Evolutionary conservation across 2,329 filamentous ascomycete genomes (phyloP), one percentile per base, ranked within the genome.

Genomic region (Claviceps lovelessii): DNA sequence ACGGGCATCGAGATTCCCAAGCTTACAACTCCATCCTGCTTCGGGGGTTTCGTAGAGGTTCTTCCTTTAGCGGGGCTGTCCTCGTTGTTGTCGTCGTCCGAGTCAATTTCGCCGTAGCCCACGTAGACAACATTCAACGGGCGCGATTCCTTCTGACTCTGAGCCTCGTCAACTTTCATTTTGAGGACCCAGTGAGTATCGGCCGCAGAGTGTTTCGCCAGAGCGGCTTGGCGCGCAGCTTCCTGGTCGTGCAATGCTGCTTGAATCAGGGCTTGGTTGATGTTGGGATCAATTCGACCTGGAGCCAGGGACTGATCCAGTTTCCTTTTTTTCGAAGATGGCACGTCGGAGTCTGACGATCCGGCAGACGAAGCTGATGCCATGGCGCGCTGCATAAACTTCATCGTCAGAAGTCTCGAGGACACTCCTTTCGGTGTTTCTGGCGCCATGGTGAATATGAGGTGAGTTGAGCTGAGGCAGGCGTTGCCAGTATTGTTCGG

Each of bases 321-420:
- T 63, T 84, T 86, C 59, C 81, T 78, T 60, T 83, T 82, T 68
- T 90, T 90, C 15, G 78, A 71, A 56, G 68, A 76, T 63, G 67
- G 79, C 19, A 76, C 73, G 23, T 79, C 76, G 51, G 71, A 70
- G 62, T 73, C 65, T 59, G 78, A 67, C 57, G 72, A 73, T 19
- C 73, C 67, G 52, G 69, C 64, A 57, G 64, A 70, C 39, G 73
- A 73, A 51, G 72, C 73, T 29, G 84, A 79, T 51, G 84, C 82
- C 51, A 83, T 85, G 58, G 87, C 86, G 63, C 90, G 81, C 75
- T 95, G 90, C 90, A 96, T 96, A 67, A 96, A 96, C 74, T 95
- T 95, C 90, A 95, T 96, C 42, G 87, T 90, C 65, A 94, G 77
- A 50, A 96, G 83, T 61, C 90, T 84, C 56, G 86, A 90, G 59